These are phyloP conservation scores for Trichoderma virens DNA, from an alignment of 495 filamentous ascomycete genomes.

Conservation along the genomic window DNA sequence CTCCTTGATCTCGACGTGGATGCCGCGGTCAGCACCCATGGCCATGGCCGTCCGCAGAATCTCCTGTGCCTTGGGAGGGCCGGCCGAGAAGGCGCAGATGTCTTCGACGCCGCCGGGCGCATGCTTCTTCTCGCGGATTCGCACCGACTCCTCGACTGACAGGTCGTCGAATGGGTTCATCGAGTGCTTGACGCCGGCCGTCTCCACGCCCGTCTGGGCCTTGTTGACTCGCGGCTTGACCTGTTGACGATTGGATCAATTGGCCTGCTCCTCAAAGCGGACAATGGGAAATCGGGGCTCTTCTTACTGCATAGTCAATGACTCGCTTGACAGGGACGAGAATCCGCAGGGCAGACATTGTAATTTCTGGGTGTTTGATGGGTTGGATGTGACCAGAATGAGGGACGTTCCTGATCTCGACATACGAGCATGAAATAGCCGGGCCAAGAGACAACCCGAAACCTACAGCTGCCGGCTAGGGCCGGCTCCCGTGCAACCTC, in stretches of 20 bases:
- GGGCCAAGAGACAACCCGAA: background rate
- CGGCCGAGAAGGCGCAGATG: conserved; percentile 83
- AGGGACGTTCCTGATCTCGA: background rate
- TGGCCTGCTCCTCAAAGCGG: background rate
- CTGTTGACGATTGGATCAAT: conserved; percentile 35
- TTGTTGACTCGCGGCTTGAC: conserved; percentile 98
- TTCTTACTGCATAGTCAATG: conserved; percentile 93
- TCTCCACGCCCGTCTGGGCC: conserved; percentile 87
- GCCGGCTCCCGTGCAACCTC: conserved; percentile 29
- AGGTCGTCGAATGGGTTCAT: conserved; percentile 99
- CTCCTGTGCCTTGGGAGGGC: conserved; percentile 78
- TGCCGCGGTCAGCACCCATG: conserved; percentile 89
- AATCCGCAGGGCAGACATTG: conserved; percentile 82
- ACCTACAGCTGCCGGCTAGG: conserved; percentile 20
- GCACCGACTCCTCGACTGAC: conserved; percentile 90
- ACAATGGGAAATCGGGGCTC: conserved; percentile 9
- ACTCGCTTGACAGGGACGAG: conserved; percentile 95
- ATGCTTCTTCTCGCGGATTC: conserved; percentile 72
- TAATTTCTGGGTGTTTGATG: conserved; percentile 11
- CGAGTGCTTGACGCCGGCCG: conserved; percentile 84
- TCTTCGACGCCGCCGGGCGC: conserved; percentile 62
- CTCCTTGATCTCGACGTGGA: conserved; percentile 71
- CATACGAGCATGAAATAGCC: background rate
- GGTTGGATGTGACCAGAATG: background rate
- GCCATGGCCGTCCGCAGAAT: conserved; percentile 93